Conservation (phyloP, 768 basidiomycete genomes). For the Rhodotorula graminis region DNA sequence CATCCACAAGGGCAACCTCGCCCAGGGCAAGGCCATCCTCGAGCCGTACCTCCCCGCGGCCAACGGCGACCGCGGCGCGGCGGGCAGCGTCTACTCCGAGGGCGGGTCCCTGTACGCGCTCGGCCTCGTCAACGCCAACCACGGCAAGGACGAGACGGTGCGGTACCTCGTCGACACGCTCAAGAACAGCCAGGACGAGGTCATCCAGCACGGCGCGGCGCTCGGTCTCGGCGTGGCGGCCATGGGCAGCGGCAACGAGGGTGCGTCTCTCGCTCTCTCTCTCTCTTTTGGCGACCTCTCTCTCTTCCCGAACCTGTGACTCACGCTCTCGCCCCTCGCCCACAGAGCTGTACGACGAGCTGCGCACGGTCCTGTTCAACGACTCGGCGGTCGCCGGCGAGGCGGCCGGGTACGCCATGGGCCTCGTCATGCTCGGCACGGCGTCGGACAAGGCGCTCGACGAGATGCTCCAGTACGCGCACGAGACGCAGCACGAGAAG, state of each 20-base stretch:
- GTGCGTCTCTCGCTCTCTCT: constrained; percentile 43
- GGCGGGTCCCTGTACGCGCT: constrained; percentile 94
- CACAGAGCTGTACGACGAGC: constrained; percentile 78
- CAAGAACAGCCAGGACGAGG: constrained; percentile 68
- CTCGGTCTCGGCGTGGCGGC: constrained; percentile 93
- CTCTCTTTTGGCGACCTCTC: too few species aligned
- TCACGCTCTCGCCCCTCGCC: too few species aligned
- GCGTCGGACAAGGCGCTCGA: constrained; percentile 70
- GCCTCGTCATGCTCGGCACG: constrained; percentile 94
- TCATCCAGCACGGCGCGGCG: constrained; percentile 95
- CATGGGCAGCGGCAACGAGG: constrained; percentile 79
- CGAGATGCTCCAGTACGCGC: constrained; percentile 93
- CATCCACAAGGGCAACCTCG: constrained; percentile 93
- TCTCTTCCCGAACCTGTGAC: background rate
- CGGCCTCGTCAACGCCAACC: constrained; percentile 88
- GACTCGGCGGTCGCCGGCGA: constrained; percentile 96
- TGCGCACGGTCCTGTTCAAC: constrained; percentile 80
- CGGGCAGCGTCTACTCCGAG: constrained; percentile 77
- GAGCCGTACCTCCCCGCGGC: constrained; percentile 77
- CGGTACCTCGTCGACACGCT: constrained; percentile 72
- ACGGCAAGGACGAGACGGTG: constrained; percentile 52
- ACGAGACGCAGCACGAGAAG: constrained; percentile 98
- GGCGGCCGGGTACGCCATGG: constrained; percentile 95
- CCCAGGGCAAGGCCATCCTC: constrained; percentile 85
- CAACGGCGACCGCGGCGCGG: constrained; percentile 52